These are phyloP conservation scores for Colletotrichum lini DNA, from an alignment of 2,329 filamentous ascomycete genomes.

Conservation along the genomic window DNA sequence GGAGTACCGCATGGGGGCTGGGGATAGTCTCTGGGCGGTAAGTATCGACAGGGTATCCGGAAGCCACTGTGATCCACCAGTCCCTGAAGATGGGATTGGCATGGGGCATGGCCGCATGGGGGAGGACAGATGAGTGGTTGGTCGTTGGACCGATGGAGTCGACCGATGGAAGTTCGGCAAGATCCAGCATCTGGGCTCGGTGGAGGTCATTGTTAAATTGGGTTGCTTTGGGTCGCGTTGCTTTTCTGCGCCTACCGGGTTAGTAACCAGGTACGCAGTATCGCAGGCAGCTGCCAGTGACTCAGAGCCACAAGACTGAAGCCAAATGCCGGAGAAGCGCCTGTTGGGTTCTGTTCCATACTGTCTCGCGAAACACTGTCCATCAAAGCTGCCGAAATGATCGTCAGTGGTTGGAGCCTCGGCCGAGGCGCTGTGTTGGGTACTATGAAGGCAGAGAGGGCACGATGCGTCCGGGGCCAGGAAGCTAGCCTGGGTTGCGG, in stretches of 20 bases:
- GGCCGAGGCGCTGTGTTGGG: conserved; percentile 15
- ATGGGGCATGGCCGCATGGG: conserved; percentile 9
- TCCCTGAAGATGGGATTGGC: conserved; percentile 31
- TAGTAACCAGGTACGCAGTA: neutral
- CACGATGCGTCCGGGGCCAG: neutral
- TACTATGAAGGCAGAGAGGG: neutral
- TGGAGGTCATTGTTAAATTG: conserved; percentile 10
- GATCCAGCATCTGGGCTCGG: conserved; percentile 40
- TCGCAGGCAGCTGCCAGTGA: conserved; percentile 14
- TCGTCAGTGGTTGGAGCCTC: neutral
- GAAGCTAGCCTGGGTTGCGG: conserved; percentile 27
- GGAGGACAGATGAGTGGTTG: conserved; percentile 14
- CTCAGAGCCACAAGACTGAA: conserved; percentile 11
- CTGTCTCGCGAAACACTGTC: conserved; percentile 9
- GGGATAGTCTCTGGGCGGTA: neutral
- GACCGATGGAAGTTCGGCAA: conserved; percentile 38
- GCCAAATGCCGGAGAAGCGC: neutral
- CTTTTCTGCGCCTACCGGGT: conserved; percentile 20
- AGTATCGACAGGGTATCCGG: conserved; percentile 18
- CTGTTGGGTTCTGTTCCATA: neutral
- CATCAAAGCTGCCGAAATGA: conserved; percentile 16
- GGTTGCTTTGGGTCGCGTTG: conserved; percentile 13
- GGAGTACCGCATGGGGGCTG: conserved; percentile 12
- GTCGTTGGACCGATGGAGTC: neutral
- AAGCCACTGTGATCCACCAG: conserved; percentile 26